Conservation (phyloP, 352 stramenopile genomes). For the Peronospora belbahrii region DNA sequence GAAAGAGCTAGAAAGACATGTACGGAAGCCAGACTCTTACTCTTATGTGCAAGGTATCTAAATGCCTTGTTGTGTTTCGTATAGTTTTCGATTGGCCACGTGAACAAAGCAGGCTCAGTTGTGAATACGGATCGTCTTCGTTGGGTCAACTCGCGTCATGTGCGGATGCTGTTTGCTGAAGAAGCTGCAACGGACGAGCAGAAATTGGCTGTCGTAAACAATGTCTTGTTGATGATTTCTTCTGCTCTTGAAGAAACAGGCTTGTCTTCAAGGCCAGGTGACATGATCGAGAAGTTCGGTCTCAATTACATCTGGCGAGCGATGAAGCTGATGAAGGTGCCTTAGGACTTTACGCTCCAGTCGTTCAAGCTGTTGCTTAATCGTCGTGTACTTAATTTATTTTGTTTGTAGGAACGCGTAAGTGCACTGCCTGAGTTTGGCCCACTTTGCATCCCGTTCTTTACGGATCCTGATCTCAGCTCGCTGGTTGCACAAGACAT, state of each 20-base stretch:
- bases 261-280: conserved; percentile 17
- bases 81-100: conserved; percentile 78
- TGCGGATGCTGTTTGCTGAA: conserved; percentile 64
- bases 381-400: background rate
- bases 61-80: background rate
- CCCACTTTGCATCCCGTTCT: conserved; percentile 67
- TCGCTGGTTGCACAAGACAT: conserved; percentile 47
- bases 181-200: conserved; percentile 32
- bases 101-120: conserved; percentile 85
- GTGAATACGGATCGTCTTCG: conserved; percentile 81
- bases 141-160: conserved; percentile 87
- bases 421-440: conserved; percentile 73
- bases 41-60: background rate
- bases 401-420: conserved; percentile 51
- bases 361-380: background rate
- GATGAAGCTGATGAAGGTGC: conserved; percentile 80
- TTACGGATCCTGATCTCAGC: conserved; percentile 46
- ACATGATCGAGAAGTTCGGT: conserved; percentile 48
- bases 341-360: background rate
- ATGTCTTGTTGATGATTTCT: conserved; percentile 63
- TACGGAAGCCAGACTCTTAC: conserved; percentile 13
- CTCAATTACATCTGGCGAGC: conserved; percentile 64
- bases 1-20: conserved; percentile 81
- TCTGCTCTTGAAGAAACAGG: conserved; percentile 30
- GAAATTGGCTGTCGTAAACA: conserved; percentile 42